Percentiles rank a stretch among this genome's conserved stretches.
Conservation (phyloP, 2,329 filamentous ascomycete genomes). For the Coniochaeta sp. region DNA sequence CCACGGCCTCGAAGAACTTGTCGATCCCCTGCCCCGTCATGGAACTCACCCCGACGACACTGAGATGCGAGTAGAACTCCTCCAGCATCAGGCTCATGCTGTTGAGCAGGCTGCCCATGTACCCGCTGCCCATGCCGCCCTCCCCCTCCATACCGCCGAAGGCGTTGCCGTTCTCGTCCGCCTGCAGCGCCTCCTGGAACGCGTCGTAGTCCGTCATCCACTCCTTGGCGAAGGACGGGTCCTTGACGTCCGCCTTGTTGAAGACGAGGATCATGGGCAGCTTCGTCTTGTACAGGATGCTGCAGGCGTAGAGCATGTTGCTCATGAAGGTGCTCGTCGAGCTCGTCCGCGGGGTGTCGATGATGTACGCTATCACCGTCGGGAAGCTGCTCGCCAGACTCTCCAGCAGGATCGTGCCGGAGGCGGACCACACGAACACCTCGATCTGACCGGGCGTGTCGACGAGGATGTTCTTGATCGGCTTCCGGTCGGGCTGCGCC, state of each 20-base stretch:
- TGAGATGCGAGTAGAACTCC: slow-evolving; percentile 93
- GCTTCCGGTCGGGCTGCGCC: slow-evolving; percentile 51
- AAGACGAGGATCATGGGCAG: slow-evolving; percentile 98
- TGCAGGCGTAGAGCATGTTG: slow-evolving; percentile 99
- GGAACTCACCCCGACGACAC: slow-evolving; percentile 85
- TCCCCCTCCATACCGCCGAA: slow-evolving; percentile 66
- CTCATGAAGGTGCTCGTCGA: slow-evolving; percentile 98
- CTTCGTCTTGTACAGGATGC: slow-evolving; percentile 97
- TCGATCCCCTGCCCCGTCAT: slow-evolving; percentile 89
- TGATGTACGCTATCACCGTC: slow-evolving; percentile 94
- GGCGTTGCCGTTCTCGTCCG: slow-evolving; percentile 71
- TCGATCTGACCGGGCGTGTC: slow-evolving; percentile 98
- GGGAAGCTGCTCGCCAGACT: slow-evolving; percentile 90
- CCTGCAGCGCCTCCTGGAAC: slow-evolving; percentile 78
- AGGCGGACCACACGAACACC: slow-evolving; percentile 97
- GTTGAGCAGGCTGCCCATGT: slow-evolving; percentile 93
- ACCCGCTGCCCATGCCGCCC: slow-evolving; percentile 68
- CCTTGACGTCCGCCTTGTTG: slow-evolving; percentile 97
- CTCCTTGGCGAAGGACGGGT: slow-evolving; percentile 85
- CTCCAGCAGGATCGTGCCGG: slow-evolving; percentile 87
- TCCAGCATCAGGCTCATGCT: slow-evolving; percentile 97
- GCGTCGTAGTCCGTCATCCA: slow-evolving; percentile 99
- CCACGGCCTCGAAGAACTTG: slow-evolving; percentile 86
- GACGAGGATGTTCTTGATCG: slow-evolving; percentile 78
- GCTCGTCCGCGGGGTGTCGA: slow-evolving; percentile 89